Evolutionary conservation across 1,139 yeast species (phyloP).

Genomic region (Taiozyma sp.): DNA sequence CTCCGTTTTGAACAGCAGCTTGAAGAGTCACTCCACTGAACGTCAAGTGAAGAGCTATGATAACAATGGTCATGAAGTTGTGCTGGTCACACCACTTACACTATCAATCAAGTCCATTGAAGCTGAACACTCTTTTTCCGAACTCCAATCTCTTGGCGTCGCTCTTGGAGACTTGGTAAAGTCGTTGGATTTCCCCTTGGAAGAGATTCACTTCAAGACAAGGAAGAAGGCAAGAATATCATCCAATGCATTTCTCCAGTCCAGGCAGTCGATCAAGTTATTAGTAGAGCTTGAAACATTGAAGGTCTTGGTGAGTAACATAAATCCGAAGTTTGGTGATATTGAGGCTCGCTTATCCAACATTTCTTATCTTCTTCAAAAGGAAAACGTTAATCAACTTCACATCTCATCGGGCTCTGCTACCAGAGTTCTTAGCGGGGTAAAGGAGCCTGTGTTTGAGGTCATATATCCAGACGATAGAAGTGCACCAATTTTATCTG

Average conservation of each 20-base stretch:
- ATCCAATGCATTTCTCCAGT: slow-evolving; percentile 22
- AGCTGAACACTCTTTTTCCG: slow-evolving; percentile 10
- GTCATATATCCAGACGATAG: slow-evolving; percentile 28
- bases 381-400: slow-evolving; percentile 32
- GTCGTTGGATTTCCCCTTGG: slow-evolving; percentile 6
- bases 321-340: slow-evolving; percentile 44
- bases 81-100: slow-evolving; percentile 9
- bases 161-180: slow-evolving; percentile 4
- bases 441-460: slow-evolving; percentile 29
- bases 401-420: slow-evolving; percentile 13
- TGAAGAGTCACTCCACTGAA: slow-evolving; percentile 9
- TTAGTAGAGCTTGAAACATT: slow-evolving; percentile 18
- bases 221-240: slow-evolving; percentile 21
- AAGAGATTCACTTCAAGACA: slow-evolving; percentile 16
- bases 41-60: slow-evolving; percentile 21
- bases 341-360: slow-evolving; percentile 27
- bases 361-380: slow-evolving; percentile 30
- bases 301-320: slow-evolving; percentile 25
- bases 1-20: slow-evolving; percentile 3
- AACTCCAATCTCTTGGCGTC: slow-evolving; percentile 6
- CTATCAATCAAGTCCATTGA: slow-evolving; percentile 15
- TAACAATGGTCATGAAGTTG: slow-evolving; percentile 20
- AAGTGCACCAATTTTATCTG: slow-evolving; percentile 31
- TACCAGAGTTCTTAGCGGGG: slow-evolving; percentile 21
- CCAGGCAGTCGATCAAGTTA: slow-evolving; percentile 22